These are phyloP conservation scores for Penstemon barbatus DNA, from an alignment of 257 asterid species.

Conservation along the genomic window DNA sequence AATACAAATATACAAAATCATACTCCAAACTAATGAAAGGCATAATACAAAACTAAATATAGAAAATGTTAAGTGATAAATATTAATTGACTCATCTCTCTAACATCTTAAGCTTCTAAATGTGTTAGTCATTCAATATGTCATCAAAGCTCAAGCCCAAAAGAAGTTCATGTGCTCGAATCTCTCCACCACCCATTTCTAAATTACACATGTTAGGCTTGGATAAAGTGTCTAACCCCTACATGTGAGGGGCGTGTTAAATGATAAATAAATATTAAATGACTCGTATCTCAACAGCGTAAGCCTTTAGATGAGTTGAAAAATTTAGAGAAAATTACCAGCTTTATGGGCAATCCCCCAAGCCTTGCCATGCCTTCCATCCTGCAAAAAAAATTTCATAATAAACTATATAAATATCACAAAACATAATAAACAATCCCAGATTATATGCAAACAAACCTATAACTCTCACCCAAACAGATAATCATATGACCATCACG, in stretches of 20 bases:
- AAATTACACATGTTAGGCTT: no score
- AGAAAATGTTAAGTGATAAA: neutral
- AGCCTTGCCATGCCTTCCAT: constrained; percentile 95
- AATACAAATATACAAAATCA: neutral
- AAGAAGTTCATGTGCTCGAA: no score
- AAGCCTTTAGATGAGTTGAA: neutral
- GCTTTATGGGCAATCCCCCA: constrained; percentile 89
- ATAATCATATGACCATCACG: neutral
- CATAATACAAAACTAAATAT: neutral
- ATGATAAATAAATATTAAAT: no score
- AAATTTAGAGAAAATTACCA: constrained; percentile 42
- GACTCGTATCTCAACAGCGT: no score
- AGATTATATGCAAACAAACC: neutral
- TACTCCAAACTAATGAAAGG: neutral
- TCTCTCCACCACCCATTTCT: no score
- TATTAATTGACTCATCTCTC: no score
- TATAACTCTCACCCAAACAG: neutral
- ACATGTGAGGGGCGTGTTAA: no score
- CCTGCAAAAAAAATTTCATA: constrained; percentile 50
- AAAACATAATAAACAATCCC: no score
- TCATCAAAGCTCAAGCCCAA: no score
- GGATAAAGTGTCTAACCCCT: no score
- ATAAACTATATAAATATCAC: neutral
- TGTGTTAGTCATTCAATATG: no score
- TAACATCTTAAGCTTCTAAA: no score